phyloP scores from a whole-genome alignment of 306 rosid genomes.

The Vicia faba region DNA sequence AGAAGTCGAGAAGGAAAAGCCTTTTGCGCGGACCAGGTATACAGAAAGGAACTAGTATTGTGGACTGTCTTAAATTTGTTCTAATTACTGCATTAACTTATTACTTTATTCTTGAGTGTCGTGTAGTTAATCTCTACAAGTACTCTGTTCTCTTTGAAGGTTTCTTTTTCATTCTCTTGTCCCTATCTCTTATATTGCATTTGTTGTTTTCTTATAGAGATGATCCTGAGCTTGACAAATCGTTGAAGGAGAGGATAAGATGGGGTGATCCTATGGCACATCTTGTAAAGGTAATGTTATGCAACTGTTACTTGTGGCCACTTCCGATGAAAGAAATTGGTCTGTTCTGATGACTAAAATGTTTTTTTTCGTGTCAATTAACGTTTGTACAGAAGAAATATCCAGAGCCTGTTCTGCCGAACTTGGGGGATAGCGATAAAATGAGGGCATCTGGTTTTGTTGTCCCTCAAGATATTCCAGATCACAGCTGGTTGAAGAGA shows the following conservation, averaged over 20 bases:
- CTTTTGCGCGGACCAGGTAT: conserved; percentile 87
- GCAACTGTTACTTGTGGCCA: conserved; percentile 13
- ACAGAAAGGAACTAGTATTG: not conserved
- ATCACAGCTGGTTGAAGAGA: conserved; percentile 86
- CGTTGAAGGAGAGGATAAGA: conserved; percentile 70
- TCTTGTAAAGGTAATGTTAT: conserved; percentile 73
- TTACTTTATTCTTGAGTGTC: not conserved
- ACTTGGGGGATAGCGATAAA: conserved; percentile 70
- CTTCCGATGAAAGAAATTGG: conserved; percentile 15
- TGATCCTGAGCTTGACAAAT: conserved; percentile 81
- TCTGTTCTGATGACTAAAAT: conserved; percentile 30
- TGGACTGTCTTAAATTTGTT: conserved; percentile 24
- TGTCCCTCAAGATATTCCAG: conserved; percentile 83
- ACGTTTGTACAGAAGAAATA: conserved; percentile 61
- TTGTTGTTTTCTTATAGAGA: conserved; percentile 55
- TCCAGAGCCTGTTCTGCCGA: conserved; percentile 54
- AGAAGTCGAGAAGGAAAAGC: conserved; percentile 83
- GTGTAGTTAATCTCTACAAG: not conserved
- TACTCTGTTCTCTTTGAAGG: not conserved
- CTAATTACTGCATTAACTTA: conserved; percentile 4
- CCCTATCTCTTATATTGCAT: conserved; percentile 6
- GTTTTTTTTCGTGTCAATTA: conserved; percentile 35
- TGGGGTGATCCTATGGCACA: conserved; percentile 99
- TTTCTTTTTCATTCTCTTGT: conserved; percentile 14
- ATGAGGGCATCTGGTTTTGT: conserved; percentile 89